Evolutionary conservation across 2,329 filamentous ascomycete genomes (phyloP).

Genomic region (Lasiodiplodia theobromae): DNA sequence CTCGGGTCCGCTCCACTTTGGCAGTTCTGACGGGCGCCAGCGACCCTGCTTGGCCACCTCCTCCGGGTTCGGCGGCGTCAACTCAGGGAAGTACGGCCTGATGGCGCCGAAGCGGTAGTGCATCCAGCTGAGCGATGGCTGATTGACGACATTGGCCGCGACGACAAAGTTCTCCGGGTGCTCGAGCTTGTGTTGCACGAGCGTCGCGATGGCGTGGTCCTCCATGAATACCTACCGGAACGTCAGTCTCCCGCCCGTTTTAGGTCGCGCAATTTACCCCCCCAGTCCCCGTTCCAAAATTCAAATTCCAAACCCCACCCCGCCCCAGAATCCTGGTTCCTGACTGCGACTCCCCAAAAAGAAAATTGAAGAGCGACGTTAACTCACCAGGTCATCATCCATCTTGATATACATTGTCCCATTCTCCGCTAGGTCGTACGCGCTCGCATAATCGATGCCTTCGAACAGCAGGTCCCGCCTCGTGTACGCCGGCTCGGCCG

Average conservation of each 20-base stretch:
- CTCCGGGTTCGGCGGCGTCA: conserved; percentile 34
- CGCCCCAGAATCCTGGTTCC: not conserved
- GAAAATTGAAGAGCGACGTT: not conserved
- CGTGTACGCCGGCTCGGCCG: conserved; percentile 41
- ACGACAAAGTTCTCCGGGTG: conserved; percentile 61
- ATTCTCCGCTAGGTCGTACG: conserved; percentile 35
- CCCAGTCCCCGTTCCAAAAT: not conserved
- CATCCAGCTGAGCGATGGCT: conserved; percentile 61
- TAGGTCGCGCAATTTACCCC: conserved; percentile 1
- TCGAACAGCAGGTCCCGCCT: conserved; percentile 32
- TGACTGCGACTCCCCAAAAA: too few species aligned
- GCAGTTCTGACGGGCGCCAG: conserved; percentile 53
- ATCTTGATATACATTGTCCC: conserved; percentile 52
- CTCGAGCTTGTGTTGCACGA: conserved; percentile 60
- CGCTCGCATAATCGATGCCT: conserved; percentile 32
- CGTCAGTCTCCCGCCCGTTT: conserved; percentile 8
- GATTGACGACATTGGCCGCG: conserved; percentile 65
- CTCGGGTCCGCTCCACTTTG: conserved; percentile 41
- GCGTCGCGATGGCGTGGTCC: conserved; percentile 58
- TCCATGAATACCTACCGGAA: conserved; percentile 46
- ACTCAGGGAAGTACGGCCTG: conserved; percentile 62
- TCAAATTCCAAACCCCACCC: not conserved
- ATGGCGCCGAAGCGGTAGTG: conserved; percentile 63
- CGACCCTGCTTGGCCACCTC: conserved; percentile 35
- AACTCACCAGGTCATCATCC: conserved; percentile 49